These are phyloP conservation scores for Sanghuangporus sanghuang DNA, from an alignment of 1,284 basidiomycete genomes.

Conservation along the genomic window DNA sequence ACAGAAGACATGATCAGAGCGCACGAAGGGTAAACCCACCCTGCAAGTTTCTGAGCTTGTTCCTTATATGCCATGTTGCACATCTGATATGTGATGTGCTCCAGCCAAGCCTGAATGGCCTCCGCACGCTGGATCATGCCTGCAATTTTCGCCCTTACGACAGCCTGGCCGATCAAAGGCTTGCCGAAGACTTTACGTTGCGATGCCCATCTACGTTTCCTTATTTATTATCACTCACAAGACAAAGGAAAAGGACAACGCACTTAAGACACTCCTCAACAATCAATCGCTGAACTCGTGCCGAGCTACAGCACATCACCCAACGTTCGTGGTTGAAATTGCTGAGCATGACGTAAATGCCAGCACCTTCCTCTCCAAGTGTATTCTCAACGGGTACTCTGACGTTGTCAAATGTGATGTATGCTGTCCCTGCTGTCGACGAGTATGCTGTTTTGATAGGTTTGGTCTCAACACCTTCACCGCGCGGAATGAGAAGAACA, in stretches of 20 bases:
- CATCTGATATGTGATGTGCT: conserved; percentile 91
- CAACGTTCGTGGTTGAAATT: conserved; percentile 73
- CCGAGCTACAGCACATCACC: conserved; percentile 67
- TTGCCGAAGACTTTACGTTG: conserved; percentile 86
- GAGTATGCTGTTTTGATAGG: conserved; percentile 85
- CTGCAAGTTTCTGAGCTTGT: conserved; percentile 37
- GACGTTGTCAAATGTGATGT: conserved; percentile 85
- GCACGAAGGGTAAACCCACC: conserved; percentile 21
- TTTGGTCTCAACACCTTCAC: conserved; percentile 77
- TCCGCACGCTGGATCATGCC: conserved; percentile 83
- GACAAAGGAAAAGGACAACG: conserved; percentile 18
- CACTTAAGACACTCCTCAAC: conserved; percentile 71
- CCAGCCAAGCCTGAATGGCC: conserved; percentile 81
- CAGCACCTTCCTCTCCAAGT: conserved; percentile 78
- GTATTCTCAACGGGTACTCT: conserved; percentile 84
- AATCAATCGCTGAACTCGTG: conserved; percentile 47
- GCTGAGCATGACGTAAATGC: conserved; percentile 73
- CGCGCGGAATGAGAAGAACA: conserved; percentile 76
- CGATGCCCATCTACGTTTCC: conserved; percentile 52
- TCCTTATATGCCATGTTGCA: conserved; percentile 67
- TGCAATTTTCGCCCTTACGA: conserved; percentile 82
- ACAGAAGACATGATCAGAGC: not conserved
- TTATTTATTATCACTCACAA: not conserved
- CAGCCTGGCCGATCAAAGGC: conserved; percentile 77
- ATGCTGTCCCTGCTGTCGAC: conserved; percentile 75